Percentiles rank a stretch among this genome's conserved stretches.
Evolutionary conservation across 31 red algal species (phyloP).

Genomic region (Porphyra umbilicalis): DNA sequence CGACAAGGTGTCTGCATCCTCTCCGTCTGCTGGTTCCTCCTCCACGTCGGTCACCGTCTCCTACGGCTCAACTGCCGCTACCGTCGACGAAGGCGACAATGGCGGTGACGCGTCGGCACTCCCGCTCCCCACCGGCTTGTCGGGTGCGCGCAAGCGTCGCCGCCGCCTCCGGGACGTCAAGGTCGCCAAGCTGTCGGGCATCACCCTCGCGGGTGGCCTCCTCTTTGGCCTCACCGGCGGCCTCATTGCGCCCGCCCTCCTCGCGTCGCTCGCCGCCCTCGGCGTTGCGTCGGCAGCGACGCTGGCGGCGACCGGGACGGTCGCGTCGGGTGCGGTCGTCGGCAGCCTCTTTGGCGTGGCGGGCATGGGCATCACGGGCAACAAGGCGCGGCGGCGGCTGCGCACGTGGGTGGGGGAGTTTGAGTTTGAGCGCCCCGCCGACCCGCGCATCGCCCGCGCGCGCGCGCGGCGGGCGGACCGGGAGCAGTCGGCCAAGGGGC

Average conservation of each 20-base stretch:
- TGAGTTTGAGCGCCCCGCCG: constrained; percentile 62
- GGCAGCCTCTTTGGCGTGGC: constrained; percentile 80
- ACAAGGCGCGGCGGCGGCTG: constrained; percentile 76
- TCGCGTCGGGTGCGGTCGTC: constrained; percentile 76
- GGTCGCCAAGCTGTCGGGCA: constrained; percentile 77
- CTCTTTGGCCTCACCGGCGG: constrained; percentile 91
- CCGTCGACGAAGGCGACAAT: too few species aligned
- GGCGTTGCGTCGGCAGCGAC: constrained; percentile 71
- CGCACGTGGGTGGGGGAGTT: constrained; percentile 71
- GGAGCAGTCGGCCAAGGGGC: constrained; percentile 13
- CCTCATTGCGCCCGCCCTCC: constrained; percentile 75
- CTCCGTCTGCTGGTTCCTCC: not conserved
- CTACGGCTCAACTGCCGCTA: too few species aligned
- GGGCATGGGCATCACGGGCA: constrained; percentile 67
- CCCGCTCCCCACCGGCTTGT: not conserved
- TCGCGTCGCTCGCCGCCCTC: constrained; percentile 70
- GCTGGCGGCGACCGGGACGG: constrained; percentile 69
- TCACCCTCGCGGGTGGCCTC: constrained; percentile 81
- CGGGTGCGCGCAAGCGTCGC: constrained; percentile 2
- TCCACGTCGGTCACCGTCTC: not conserved
- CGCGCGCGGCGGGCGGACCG: constrained; percentile 19
- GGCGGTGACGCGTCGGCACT: not conserved
- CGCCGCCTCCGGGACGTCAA: constrained; percentile 6
- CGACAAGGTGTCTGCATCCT: too few species aligned
- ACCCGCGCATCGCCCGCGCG: constrained; percentile 40